phyloP scores from a whole-genome alignment of 768 basidiomycete genomes.

The Paxillus involutus region DNA sequence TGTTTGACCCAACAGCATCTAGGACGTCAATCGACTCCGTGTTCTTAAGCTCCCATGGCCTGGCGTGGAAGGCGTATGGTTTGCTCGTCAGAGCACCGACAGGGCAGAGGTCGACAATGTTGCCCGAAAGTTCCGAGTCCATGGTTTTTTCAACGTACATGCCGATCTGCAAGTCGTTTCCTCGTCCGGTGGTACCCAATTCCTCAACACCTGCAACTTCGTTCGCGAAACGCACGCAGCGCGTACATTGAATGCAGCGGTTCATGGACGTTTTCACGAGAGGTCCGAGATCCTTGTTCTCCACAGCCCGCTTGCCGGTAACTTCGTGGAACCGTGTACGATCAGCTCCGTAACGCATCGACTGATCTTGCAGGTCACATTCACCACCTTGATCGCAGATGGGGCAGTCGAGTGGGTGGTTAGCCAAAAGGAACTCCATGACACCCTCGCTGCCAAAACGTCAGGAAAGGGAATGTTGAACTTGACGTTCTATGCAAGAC shows the following conservation, averaged over 20 bases:
- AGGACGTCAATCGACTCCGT: constrained; percentile 95
- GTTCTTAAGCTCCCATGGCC: constrained; percentile 98
- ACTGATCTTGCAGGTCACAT: constrained; percentile 98
- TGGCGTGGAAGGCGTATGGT: constrained; percentile 95
- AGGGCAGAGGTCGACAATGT: constrained; percentile 95
- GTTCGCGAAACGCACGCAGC: constrained; percentile 98
- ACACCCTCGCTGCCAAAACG: constrained; percentile 75
- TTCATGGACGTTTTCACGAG: constrained; percentile 99
- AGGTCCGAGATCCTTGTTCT: constrained; percentile 97
- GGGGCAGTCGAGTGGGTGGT: constrained; percentile 98
- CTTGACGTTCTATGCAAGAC: constrained; percentile 3
- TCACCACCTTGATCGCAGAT: constrained; percentile 99
- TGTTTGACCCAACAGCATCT: constrained; percentile 95
- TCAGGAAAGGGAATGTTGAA: constrained; percentile 8
- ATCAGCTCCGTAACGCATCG: constrained; percentile 98
- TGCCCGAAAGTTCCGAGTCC: constrained; percentile 96
- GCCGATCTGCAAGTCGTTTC: constrained; percentile 98
- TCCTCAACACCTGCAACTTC: constrained; percentile 99
- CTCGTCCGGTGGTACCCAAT: constrained; percentile 93
- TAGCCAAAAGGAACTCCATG: constrained; percentile 97
- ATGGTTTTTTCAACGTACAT: constrained; percentile 98
- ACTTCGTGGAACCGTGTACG: constrained; percentile 98
- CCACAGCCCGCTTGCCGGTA: constrained; percentile 94
- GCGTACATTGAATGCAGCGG: constrained; percentile 98
- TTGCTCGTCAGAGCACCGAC: constrained; percentile 98